Evolutionary conservation across 495 filamentous ascomycete species (phyloP).

Genomic region (Coniosporium apollinis): DNA sequence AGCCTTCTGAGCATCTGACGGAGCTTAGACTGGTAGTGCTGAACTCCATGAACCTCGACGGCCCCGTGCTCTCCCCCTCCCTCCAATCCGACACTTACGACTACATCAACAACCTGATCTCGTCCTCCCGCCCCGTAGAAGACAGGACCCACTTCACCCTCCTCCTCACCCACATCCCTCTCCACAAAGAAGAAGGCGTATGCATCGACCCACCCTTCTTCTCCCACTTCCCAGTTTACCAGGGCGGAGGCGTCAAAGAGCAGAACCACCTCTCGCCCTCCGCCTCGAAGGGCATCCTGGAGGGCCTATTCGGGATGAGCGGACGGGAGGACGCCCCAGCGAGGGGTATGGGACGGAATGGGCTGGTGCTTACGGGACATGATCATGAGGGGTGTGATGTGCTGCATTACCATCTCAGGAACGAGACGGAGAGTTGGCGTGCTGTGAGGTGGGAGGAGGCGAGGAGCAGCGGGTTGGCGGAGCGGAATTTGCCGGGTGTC

Average conservation of each 20-base stretch:
- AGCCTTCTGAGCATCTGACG: constrained; percentile 20
- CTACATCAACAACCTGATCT: constrained; percentile 59
- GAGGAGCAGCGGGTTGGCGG: constrained; percentile 10
- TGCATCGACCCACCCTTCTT: constrained; percentile 77
- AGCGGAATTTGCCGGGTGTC: constrained; percentile 34
- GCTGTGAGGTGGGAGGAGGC: background rate
- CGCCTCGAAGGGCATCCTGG: constrained; percentile 49
- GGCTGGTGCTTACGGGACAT: constrained; percentile 76
- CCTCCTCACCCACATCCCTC: constrained; percentile 78
- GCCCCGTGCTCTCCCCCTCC: constrained; percentile 44
- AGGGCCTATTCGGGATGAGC: constrained; percentile 64
- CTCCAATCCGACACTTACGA: constrained; percentile 56
- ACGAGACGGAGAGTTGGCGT: constrained; percentile 5
- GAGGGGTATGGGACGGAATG: constrained; percentile 44
- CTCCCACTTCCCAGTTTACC: constrained; percentile 40
- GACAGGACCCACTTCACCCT: constrained; percentile 54
- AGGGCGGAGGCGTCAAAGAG: constrained; percentile 54
- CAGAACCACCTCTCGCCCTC: constrained; percentile 75
- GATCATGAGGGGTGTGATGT: constrained; percentile 90
- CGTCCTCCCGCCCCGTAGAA: constrained; percentile 47
- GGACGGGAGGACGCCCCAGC: constrained; percentile 35
- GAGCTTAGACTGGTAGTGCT: constrained; percentile 69
- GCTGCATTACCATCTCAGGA: constrained; percentile 52
- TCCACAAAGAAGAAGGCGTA: constrained; percentile 67
- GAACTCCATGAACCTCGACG: constrained; percentile 85